Conservation (phyloP, 768 basidiomycete genomes). For the Peribolospora baueri region DNA sequence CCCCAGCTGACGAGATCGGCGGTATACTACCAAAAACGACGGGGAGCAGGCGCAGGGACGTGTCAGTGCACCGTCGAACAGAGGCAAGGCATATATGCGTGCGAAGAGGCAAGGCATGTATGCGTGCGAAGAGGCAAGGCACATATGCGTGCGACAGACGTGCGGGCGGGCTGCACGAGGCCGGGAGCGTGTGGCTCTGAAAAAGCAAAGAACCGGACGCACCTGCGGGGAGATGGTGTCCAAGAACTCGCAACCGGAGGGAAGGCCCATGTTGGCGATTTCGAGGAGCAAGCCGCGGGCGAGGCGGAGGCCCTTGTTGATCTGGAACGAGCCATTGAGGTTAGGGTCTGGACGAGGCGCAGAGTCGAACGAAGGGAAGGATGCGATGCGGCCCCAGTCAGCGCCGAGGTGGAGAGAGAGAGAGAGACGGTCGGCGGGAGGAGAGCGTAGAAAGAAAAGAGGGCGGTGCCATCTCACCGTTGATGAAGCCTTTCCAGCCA, state of each 20-base stretch:
- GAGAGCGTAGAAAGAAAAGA: too few species aligned
- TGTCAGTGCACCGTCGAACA: too few species aligned
- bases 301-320: conserved; percentile 79
- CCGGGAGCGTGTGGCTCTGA: too few species aligned
- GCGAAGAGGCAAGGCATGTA: too few species aligned
- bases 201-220: too few species aligned
- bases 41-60: too few species aligned
- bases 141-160: too few species aligned
- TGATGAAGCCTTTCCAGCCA: conserved; percentile 97
- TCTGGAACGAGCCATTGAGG: conserved; percentile 71
- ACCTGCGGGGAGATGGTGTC: conserved; percentile 31
- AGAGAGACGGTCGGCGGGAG: not conserved
- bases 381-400: not conserved
- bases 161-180: too few species aligned
- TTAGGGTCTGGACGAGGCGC: conserved; percentile 35
- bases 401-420: not conserved
- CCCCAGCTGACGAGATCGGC: conserved; percentile 88
- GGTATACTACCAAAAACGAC: conserved; percentile 30
- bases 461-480: conserved; percentile 24
- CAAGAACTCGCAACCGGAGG: conserved; percentile 90
- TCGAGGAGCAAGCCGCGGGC: conserved; percentile 72
- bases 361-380: not conserved
- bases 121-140: too few species aligned
- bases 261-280: conserved; percentile 68
- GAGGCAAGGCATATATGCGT: too few species aligned